Percentiles rank a stretch among this genome's conserved stretches.
phyloP scores from a whole-genome alignment of 257 asterid genomes.

The Solanum piurae region DNA sequence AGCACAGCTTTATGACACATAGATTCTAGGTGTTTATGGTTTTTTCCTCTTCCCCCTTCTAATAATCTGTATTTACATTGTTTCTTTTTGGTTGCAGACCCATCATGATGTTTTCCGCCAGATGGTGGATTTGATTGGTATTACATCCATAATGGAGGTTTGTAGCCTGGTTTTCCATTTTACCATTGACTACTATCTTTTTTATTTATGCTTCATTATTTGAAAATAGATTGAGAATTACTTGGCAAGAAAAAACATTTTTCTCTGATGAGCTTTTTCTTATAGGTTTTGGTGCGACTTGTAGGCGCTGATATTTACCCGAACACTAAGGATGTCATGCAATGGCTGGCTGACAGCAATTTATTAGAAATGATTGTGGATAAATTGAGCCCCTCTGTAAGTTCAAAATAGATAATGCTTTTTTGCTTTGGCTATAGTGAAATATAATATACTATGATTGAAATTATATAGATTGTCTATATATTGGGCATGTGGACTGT shows the following conservation, averaged over 20 bases:
- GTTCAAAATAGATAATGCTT: constrained; percentile 9
- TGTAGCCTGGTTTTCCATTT: constrained; percentile 6
- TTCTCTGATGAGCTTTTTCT: constrained; percentile 14
- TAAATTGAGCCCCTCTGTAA: constrained; percentile 68
- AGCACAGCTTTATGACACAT: background rate
- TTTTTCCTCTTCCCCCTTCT: background rate
- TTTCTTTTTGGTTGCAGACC: constrained; percentile 32
- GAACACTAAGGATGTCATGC: constrained; percentile 76
- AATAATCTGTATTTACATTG: background rate
- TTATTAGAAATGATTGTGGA: constrained; percentile 97
- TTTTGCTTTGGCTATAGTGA: background rate
- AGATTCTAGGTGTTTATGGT: background rate
- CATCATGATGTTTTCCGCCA: constrained; percentile 79
- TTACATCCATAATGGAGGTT: constrained; percentile 99
- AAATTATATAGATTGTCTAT: background rate
- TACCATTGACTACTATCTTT: background rate
- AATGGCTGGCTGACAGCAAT: constrained; percentile 93
- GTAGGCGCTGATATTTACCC: constrained; percentile 86
- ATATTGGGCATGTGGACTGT: background rate
- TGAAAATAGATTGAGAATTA: background rate
- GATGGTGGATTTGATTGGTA: constrained; percentile 96
- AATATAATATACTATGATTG: background rate
- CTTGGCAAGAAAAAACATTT: background rate
- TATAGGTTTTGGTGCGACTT: constrained; percentile 91
- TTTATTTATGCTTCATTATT: background rate